Conservation (phyloP, 1,284 basidiomycete species). For the Tausonia pullulans region DNA sequence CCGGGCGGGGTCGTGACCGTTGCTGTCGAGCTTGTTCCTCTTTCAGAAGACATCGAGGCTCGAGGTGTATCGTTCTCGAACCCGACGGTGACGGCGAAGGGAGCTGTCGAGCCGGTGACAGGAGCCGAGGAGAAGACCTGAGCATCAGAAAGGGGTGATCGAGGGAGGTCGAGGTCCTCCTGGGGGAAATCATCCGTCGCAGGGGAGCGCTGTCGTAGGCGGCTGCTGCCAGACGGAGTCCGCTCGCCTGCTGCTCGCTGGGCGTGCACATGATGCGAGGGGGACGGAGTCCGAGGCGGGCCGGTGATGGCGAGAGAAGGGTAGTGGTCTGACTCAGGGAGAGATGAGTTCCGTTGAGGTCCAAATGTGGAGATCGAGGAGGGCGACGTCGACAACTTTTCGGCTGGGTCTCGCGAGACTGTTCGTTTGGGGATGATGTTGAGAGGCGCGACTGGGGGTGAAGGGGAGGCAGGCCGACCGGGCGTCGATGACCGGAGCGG, state of each 20-base stretch:
- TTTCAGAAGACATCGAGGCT: conserved; percentile 6
- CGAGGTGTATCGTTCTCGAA: background rate
- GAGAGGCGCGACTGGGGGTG: background rate
- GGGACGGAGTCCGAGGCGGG: conserved; percentile 2
- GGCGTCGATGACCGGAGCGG: background rate
- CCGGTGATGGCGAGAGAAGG: background rate
- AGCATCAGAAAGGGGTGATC: background rate
- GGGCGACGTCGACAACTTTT: background rate
- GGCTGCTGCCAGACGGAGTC: background rate
- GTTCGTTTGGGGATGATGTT: background rate
- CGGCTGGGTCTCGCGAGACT: background rate
- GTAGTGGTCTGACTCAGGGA: background rate
- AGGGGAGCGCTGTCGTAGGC: background rate
- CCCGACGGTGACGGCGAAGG: background rate
- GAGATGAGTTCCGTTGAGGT: background rate
- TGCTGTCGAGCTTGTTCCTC: conserved; percentile 1
- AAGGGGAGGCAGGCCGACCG: background rate
- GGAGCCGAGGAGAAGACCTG: background rate
- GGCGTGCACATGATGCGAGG: too few species aligned
- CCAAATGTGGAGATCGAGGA: too few species aligned
- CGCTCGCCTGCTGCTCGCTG: too few species aligned
- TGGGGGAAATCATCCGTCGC: background rate
- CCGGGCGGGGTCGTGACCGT: background rate
- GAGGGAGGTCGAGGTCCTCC: background rate
- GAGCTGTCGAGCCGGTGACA: background rate